phyloP scores from a whole-genome alignment of 2,329 filamentous ascomycete genomes.

The Fusarium pseudograminearum region DNA sequence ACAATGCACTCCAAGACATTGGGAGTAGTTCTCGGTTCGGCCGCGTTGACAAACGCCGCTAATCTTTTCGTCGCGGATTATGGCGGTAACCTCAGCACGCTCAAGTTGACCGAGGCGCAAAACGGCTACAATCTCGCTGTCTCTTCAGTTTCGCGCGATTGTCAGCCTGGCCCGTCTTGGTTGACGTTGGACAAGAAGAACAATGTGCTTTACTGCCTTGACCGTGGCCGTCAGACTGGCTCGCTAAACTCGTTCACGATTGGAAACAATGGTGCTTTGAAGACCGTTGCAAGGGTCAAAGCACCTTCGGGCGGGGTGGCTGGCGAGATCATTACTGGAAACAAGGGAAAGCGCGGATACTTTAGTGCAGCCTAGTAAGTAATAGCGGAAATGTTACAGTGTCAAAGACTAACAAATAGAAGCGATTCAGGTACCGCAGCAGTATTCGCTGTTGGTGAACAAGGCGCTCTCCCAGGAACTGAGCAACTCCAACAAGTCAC shows the following conservation, averaged over 20 bases:
- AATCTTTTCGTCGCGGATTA: slow-evolving; percentile 43
- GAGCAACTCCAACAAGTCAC: slow-evolving; percentile 35
- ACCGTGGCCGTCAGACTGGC: slow-evolving; percentile 33
- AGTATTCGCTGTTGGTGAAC: slow-evolving; percentile 27
- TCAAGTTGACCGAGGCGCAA: slow-evolving; percentile 16
- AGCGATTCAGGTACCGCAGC: slow-evolving; percentile 35
- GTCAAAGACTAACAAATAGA: background rate
- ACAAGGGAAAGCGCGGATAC: slow-evolving; percentile 31
- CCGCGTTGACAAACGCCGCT: slow-evolving; percentile 28
- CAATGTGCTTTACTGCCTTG: slow-evolving; percentile 41
- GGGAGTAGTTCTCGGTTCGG: slow-evolving; percentile 10
- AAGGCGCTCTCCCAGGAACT: slow-evolving; percentile 33
- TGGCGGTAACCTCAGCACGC: slow-evolving; percentile 38
- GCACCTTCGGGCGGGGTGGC: slow-evolving; percentile 35
- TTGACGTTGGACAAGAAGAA: slow-evolving; percentile 31
- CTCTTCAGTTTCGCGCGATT: slow-evolving; percentile 25
- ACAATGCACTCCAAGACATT: slow-evolving; percentile 14
- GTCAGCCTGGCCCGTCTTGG: slow-evolving; percentile 37
- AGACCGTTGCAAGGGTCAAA: slow-evolving; percentile 23
- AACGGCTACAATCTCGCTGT: slow-evolving; percentile 18
- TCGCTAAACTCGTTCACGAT: slow-evolving; percentile 43
- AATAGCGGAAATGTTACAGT: fast-evolving
- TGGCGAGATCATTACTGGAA: slow-evolving; percentile 34
- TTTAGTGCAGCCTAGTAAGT: slow-evolving; percentile 44
- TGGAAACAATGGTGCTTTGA: slow-evolving; percentile 17